Evolutionary conservation across 2,329 filamentous ascomycete species (phyloP).

Genomic region (Phyllosticta citriasiana): DNA sequence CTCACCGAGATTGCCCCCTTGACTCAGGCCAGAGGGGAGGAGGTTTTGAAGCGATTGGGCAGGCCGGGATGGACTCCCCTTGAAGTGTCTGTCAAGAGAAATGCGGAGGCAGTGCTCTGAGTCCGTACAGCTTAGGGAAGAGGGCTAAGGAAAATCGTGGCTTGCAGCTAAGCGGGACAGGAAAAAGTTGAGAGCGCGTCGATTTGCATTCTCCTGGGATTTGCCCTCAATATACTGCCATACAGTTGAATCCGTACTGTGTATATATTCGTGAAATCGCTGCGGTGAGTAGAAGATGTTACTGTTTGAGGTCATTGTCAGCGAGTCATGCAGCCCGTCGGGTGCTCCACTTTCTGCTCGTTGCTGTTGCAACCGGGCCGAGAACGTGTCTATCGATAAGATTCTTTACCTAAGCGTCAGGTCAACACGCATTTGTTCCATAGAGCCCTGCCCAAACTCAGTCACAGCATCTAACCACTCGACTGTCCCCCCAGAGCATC

Average conservation of each 20-base stretch:
- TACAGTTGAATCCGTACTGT: too few relatives aligned
- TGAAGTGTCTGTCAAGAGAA: slow-evolving; percentile 6
- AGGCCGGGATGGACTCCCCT: slow-evolving; percentile 5
- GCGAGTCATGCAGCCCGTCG: background rate
- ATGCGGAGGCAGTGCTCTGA: background rate
- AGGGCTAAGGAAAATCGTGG: too few relatives aligned
- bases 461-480: background rate
- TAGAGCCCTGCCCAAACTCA: background rate
- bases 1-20: background rate
- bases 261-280: too few relatives aligned
- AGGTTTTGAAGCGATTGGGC: slow-evolving; percentile 5
- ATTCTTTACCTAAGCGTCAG: background rate
- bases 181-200: too few relatives aligned
- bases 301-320: background rate
- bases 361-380: background rate
- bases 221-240: too few relatives aligned
- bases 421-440: background rate
- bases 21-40: background rate
- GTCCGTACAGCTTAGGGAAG: background rate
- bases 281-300: too few relatives aligned
- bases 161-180: too few relatives aligned
- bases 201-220: too few relatives aligned
- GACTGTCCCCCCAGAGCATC: background rate
- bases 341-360: background rate
- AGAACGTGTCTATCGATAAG: background rate